These are phyloP conservation scores for Crithidia bombi DNA, from an alignment of 208 protist genomes.

Conservation along the genomic window DNA sequence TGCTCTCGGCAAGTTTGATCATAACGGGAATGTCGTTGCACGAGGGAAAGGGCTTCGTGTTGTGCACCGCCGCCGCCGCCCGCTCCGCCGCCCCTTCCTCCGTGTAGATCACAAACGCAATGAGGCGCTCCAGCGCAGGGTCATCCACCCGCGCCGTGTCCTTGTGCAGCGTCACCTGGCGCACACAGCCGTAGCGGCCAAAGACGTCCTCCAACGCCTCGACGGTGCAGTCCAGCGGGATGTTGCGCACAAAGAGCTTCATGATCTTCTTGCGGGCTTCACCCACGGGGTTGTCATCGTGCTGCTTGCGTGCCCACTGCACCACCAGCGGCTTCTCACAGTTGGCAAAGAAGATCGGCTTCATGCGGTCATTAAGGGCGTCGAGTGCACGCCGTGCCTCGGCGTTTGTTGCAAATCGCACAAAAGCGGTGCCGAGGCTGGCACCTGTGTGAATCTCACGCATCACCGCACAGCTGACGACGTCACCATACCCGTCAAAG, in stretches of 20 bases:
- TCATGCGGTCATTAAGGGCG: conserved; percentile 31
- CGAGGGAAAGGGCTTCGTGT: conserved; percentile 50
- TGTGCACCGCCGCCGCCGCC: conserved; percentile 60
- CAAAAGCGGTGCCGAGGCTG: conserved; percentile 77
- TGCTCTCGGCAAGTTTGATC: conserved; percentile 68
- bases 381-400: conserved; percentile 56
- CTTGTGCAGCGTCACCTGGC: conserved; percentile 65
- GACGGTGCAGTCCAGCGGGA: conserved; percentile 50
- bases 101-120: conserved; percentile 78
- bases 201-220: conserved; percentile 54
- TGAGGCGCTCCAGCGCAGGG: conserved; percentile 58
- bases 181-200: conserved; percentile 47
- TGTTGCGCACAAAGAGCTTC: conserved; percentile 87
- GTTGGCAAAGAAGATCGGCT: conserved; percentile 14
- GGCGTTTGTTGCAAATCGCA: conserved; percentile 60
- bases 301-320: conserved; percentile 76
- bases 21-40: conserved; percentile 64
- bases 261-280: conserved; percentile 67
- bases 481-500: conserved; percentile 57
- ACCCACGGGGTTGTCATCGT: conserved; percentile 66
- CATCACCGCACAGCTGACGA: conserved; percentile 72
- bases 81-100: conserved; percentile 59
- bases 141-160: conserved; percentile 61
- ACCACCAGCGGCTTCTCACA: conserved; percentile 43
- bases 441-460: conserved; percentile 75